phyloP scores from a whole-genome alignment of 2,329 filamentous ascomycete species.

The Sporothrix curviconia region DNA sequence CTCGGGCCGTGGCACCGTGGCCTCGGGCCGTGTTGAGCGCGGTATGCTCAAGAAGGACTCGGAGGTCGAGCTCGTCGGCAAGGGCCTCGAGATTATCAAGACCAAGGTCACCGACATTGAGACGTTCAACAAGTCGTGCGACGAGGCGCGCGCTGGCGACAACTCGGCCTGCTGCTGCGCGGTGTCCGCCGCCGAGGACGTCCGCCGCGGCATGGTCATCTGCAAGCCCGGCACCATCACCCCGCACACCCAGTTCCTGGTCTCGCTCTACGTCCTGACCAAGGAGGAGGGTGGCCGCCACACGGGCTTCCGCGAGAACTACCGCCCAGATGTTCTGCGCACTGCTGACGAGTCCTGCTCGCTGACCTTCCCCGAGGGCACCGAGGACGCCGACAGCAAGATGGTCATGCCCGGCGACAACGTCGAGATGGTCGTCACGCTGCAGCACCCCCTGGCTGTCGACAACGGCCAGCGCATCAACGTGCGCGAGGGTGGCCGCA shows the following conservation, averaged over 20 bases:
- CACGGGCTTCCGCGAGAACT: constrained; percentile 92
- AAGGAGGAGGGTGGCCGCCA: constrained; percentile 98
- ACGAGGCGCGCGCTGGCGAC: constrained; percentile 91
- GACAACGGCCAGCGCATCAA: constrained; percentile 96
- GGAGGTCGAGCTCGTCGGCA: constrained; percentile 92
- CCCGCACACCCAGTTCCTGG: constrained; percentile 84
- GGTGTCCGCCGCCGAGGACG: constrained; percentile 93
- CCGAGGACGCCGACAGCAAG: constrained; percentile 63
- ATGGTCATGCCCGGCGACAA: constrained; percentile 99
- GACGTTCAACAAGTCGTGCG: constrained; percentile 99
- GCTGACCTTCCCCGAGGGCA: constrained; percentile 81
- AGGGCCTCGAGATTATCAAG: constrained; percentile 75
- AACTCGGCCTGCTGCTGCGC: constrained; percentile 94
- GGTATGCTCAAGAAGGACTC: constrained; percentile 87
- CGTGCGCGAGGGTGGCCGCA: constrained; percentile 91
- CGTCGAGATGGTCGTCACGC: constrained; percentile 88
- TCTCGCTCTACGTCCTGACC: constrained; percentile 92
- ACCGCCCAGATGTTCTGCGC: constrained; percentile 90
- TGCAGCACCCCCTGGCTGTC: constrained; percentile 78
- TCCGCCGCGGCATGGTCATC: constrained; percentile 91
- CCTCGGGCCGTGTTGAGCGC: constrained; percentile 94
- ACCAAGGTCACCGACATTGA: constrained; percentile 99
- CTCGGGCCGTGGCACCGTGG: constrained; percentile 89
- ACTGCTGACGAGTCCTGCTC: constrained; percentile 77
- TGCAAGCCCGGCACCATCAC: constrained; percentile 76